Base-by-base conservation (phyloP, 2,329 filamentous ascomycete species). In the Triangularia verruculosa region DNA sequence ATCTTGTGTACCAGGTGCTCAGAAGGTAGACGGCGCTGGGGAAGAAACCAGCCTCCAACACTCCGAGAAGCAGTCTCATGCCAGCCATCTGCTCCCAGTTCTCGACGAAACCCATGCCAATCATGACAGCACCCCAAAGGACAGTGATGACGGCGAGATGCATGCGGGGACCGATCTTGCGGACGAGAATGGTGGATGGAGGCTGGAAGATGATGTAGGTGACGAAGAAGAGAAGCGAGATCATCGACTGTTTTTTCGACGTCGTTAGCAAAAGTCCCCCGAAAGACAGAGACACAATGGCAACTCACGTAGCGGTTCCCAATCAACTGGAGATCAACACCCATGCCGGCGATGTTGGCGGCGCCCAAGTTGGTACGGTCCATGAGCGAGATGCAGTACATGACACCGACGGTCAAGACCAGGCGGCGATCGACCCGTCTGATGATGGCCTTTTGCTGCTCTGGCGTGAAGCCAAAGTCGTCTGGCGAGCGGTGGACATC, bases 361-460 rank as follows among this genome's bases (percentile, higher is more conserved):
- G 85, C 80, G n/a, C 85, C 85, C 73, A 93, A 77, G 74, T 94
- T 94, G 1, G 89, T 92, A 30, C 91, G 82, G 72, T 95, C 91
- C 86, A 94, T 91, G 64, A 94, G 78, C 67, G 85, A 89, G 70
- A 91, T 81, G 73, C 89, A 91, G 75, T 93, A 93, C 77, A 92
- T 83, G 67, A 82, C 72, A 20, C 88, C 88, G 4, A 86, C 83
- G 1, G 83, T 87, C 3, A 82, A 72, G 47, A 90, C 84, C 3
- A 90, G 78, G 1, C 88, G 85, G 28, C 80, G 78, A 75, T 96
- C 92, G 69, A 95, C 80, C 12, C 86, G 85, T 62, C 83, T 81
- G 51, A 93, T 86, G 70, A 95, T 91, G 51, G 78, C 82, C 72
- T 79, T 85, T 76, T 90, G 84, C 76, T 94, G 87, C 17, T 80